A percentile compares a stretch with the other conserved stretches of the same genome.
Evolutionary conservation across 2,329 filamentous ascomycete genomes (phyloP).

Genomic region (Colletotrichum chlorophyti): DNA sequence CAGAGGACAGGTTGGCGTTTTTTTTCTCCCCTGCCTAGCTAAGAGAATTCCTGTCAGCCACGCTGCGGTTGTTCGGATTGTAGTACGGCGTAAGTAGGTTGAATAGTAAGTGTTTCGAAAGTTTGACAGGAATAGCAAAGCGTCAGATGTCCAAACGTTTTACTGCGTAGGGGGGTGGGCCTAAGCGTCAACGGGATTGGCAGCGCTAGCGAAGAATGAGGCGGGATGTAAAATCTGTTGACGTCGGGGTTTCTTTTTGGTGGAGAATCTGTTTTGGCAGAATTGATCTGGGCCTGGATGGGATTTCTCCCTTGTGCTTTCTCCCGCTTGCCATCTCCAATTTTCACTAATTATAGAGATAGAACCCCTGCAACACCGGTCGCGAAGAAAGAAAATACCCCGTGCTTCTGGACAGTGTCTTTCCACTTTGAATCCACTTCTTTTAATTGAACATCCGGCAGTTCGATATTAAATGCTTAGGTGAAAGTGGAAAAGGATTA

Average conservation of each 20-base stretch:
- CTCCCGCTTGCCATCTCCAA: slow-evolving; percentile 4
- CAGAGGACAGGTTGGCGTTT: slow-evolving; percentile 16
- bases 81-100: too few relatives aligned
- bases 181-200: slow-evolving; percentile 18
- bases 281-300: background rate
- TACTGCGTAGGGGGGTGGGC: slow-evolving; percentile 9
- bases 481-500: background rate
- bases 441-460: background rate
- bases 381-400: background rate
- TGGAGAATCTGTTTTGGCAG: slow-evolving; percentile 11
- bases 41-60: slow-evolving; percentile 8
- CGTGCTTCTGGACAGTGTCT: slow-evolving; percentile 13
- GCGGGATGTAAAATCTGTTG: slow-evolving; percentile 6
- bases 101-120: slow-evolving; percentile 14
- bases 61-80: background rate
- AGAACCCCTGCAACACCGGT: slow-evolving; percentile 6
- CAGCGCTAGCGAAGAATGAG: too few relatives aligned
- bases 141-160: slow-evolving; percentile 23
- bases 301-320: slow-evolving; percentile 2
- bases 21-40: too few relatives aligned
- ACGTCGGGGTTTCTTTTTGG: slow-evolving; percentile 10
- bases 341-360: slow-evolving; percentile 25
- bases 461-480: background rate
- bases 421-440: slow-evolving; percentile 12
- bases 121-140: background rate